Conservation (phyloP, 257 asterid genomes). For the Petrea volubilis region DNA sequence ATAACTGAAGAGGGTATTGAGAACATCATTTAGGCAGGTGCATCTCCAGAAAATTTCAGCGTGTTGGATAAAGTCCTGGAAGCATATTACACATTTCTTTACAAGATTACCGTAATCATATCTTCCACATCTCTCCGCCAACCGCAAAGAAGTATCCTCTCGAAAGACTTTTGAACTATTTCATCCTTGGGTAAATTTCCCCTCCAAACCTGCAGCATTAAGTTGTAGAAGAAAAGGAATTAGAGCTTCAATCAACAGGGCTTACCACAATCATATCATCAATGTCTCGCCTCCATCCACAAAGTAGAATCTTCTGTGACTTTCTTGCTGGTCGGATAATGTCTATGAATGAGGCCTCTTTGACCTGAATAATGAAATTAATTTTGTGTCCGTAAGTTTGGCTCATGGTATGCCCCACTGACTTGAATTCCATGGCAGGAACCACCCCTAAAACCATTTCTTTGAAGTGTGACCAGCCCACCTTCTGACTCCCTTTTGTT, state of each 20-base stretch:
- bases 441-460: conserved; percentile 46
- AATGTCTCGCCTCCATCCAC: conserved; percentile 97
- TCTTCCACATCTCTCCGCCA: conserved; percentile 98
- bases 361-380: conserved; percentile 92
- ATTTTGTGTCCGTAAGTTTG: conserved; percentile 67
- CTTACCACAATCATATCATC: conserved; percentile 99
- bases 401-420: conserved; percentile 53
- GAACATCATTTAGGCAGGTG: conserved; percentile 28
- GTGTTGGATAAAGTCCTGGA: conserved; percentile 33
- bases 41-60: conserved; percentile 34
- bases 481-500: conserved; percentile 24
- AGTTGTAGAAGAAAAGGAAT: conserved; percentile 70
- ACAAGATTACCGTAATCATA: conserved; percentile 78
- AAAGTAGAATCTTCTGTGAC: conserved; percentile 95
- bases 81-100: conserved; percentile 39
- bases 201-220: conserved; percentile 77
- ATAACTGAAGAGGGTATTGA: conserved; percentile 24
- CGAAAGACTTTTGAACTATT: conserved; percentile 60
- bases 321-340: conserved; percentile 72
- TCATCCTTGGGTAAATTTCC: conserved; percentile 72
- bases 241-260: conserved; percentile 60
- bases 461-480: conserved; percentile 51
- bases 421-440: conserved; percentile 46
- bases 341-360: conserved; percentile 70
- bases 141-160: conserved; percentile 90